These are phyloP conservation scores for Diaporthe australafricana DNA, from an alignment of 2,329 filamentous ascomycete species.

Conservation along the genomic window DNA sequence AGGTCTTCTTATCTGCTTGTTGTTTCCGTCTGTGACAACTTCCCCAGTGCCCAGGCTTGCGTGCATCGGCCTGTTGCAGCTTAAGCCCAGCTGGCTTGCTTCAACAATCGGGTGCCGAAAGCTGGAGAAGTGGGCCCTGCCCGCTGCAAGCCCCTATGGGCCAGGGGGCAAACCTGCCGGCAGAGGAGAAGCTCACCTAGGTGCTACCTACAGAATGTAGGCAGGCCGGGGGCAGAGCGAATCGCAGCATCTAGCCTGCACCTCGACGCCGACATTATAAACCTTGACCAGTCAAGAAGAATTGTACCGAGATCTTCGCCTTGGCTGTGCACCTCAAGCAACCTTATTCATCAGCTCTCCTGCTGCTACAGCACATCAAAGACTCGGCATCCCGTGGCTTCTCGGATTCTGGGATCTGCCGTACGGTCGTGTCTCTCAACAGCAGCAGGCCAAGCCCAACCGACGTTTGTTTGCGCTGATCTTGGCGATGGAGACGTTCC, in stretches of 20 bases:
- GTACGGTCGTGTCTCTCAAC: background rate
- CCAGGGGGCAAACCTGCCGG: conserved; percentile 4
- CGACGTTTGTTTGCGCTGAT: background rate
- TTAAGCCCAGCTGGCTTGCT: background rate
- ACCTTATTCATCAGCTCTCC: background rate
- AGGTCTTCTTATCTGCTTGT: conserved; percentile 16
- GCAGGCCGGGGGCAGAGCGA: too few relatives aligned
- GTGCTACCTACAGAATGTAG: background rate
- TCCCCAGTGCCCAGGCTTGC: background rate
- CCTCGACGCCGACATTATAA: background rate
- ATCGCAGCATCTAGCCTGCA: background rate
- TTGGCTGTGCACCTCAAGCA: conserved; percentile 24
- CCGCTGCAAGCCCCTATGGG: background rate
- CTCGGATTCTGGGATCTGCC: background rate
- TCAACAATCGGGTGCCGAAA: background rate
- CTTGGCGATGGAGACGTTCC: conserved; percentile 42
- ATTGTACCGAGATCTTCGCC: conserved; percentile 2
- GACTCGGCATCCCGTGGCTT: background rate
- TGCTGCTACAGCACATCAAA: background rate
- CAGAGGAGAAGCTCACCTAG: background rate
- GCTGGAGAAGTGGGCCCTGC: conserved; percentile 1
- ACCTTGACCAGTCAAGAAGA: conserved; percentile 10
- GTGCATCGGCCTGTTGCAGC: conserved; percentile 11
- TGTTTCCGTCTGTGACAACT: conserved; percentile 3
- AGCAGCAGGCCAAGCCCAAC: background rate